phyloP scores from a whole-genome alignment of 2,329 filamentous ascomycete species.

The Simplicillium aogashimaense region DNA sequence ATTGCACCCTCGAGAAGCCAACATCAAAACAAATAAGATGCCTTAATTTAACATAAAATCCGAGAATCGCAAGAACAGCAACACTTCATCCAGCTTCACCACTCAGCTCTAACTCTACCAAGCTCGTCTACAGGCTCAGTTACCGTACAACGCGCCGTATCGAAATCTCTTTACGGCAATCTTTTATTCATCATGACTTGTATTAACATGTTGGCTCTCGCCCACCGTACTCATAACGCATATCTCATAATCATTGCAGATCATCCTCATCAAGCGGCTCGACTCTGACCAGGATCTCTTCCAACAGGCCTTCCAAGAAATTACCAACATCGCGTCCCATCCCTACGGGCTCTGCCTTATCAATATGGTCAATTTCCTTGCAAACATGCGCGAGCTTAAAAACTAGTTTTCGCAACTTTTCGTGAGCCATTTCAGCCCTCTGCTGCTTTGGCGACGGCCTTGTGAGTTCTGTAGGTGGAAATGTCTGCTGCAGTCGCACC shows the following conservation, averaged over 20 bases:
- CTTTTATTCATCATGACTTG: too few species aligned
- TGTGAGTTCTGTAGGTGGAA: constrained; percentile 27
- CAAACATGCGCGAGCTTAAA: constrained; percentile 76
- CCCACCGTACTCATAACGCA: neutral
- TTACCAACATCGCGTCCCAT: constrained; percentile 88
- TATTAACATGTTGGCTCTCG: too few species aligned
- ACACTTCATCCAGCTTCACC: too few species aligned
- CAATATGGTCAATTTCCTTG: constrained; percentile 81
- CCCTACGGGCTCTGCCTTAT: constrained; percentile 77
- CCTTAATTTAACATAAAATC: too few species aligned
- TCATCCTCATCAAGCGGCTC: constrained; percentile 77
- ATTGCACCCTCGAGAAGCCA: too few species aligned
- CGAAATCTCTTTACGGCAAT: too few species aligned
- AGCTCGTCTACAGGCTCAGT: too few species aligned
- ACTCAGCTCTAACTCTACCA: too few species aligned
- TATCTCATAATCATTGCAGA: constrained; percentile 9
- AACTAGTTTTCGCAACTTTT: constrained; percentile 71
- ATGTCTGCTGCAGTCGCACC: constrained; percentile 45
- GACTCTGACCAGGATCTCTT: constrained; percentile 86
- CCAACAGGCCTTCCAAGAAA: constrained; percentile 83
- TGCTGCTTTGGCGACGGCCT: constrained; percentile 51
- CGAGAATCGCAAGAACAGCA: too few species aligned
- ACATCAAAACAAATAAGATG: too few species aligned
- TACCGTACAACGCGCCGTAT: too few species aligned
- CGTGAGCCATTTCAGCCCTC: constrained; percentile 63